Percentiles rank a stretch among this genome's conserved stretches.
Conservation (phyloP, 495 filamentous ascomycete species). For the Hypoxylon perforatum region DNA sequence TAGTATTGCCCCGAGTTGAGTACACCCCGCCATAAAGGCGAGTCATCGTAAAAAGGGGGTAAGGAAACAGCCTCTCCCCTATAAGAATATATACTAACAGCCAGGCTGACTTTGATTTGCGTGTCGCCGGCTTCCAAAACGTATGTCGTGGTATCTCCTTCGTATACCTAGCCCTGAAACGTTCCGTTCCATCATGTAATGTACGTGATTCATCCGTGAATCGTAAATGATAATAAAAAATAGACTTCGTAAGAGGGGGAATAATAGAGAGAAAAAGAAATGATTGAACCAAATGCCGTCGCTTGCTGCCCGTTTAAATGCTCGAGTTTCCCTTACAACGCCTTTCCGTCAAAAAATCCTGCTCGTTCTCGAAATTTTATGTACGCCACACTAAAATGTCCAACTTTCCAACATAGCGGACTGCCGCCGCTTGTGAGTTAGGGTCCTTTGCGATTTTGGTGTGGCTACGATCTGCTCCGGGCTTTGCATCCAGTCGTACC, state of each 20-base stretch:
- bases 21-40: background rate
- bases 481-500: slow-evolving; percentile 51
- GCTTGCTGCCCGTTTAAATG: slow-evolving; percentile 43
- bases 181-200: slow-evolving; percentile 18
- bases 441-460: slow-evolving; percentile 36
- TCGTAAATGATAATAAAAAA: slow-evolving; percentile 7
- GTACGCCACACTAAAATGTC: slow-evolving; percentile 48
- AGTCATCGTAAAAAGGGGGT: background rate
- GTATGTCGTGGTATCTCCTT: slow-evolving; percentile 12
- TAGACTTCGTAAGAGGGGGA: slow-evolving; percentile 10
- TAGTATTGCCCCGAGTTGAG: background rate
- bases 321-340: slow-evolving; percentile 15
- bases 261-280: slow-evolving; percentile 31
- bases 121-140: slow-evolving; percentile 1
- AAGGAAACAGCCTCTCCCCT: background rate
- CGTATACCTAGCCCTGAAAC: background rate
- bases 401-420: slow-evolving; percentile 46
- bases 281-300: slow-evolving; percentile 40
- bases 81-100: slow-evolving; percentile 29
- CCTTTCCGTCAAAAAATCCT: slow-evolving; percentile 22
- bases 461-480: slow-evolving; percentile 44
- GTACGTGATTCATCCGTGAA: slow-evolving; percentile 14
- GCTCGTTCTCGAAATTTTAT: slow-evolving; percentile 15
- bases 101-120: slow-evolving; percentile 8
- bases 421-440: slow-evolving; percentile 45